phyloP scores from a whole-genome alignment of 2,329 filamentous ascomycete species.

The Gnomoniopsis smithogilvyi region DNA sequence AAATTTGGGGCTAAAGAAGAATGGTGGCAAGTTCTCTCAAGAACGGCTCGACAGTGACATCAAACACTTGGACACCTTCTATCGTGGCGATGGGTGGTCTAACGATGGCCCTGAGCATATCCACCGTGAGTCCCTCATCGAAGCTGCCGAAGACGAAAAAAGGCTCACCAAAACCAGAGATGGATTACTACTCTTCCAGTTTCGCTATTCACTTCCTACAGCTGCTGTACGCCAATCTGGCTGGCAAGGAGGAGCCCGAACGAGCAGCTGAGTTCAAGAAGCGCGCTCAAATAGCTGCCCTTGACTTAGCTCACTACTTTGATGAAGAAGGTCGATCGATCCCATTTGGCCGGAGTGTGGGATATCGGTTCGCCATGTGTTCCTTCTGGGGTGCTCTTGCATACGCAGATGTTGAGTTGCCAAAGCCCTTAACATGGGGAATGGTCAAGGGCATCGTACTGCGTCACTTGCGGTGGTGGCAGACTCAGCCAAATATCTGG shows the following conservation, averaged over 20 bases:
- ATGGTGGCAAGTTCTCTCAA: slow-evolving; percentile 68
- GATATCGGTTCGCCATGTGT: slow-evolving; percentile 83
- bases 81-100: slow-evolving; percentile 78
- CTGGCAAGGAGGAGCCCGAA: slow-evolving; percentile 61
- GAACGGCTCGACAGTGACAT: slow-evolving; percentile 71
- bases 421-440: slow-evolving; percentile 71
- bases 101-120: slow-evolving; percentile 78
- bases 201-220: slow-evolving; percentile 82
- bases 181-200: slow-evolving; percentile 82
- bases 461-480: slow-evolving; percentile 77
- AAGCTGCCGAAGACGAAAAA: too few relatives aligned
- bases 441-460: slow-evolving; percentile 74
- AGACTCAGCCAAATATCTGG: slow-evolving; percentile 71
- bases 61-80: slow-evolving; percentile 75
- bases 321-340: slow-evolving; percentile 69
- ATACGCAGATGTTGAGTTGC: slow-evolving; percentile 71
- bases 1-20: slow-evolving; percentile 73
- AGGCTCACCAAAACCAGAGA: slow-evolving; percentile 42
- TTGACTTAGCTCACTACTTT: slow-evolving; percentile 74
- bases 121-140: slow-evolving; percentile 47
- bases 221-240: slow-evolving; percentile 71
- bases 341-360: slow-evolving; percentile 74
- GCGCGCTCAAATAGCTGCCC: slow-evolving; percentile 62
- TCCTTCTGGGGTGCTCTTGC: slow-evolving; percentile 78
- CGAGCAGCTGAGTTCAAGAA: slow-evolving; percentile 67